These are phyloP conservation scores for Marasmius fiardii DNA, from an alignment of 1,284 basidiomycete genomes.

Conservation along the genomic window DNA sequence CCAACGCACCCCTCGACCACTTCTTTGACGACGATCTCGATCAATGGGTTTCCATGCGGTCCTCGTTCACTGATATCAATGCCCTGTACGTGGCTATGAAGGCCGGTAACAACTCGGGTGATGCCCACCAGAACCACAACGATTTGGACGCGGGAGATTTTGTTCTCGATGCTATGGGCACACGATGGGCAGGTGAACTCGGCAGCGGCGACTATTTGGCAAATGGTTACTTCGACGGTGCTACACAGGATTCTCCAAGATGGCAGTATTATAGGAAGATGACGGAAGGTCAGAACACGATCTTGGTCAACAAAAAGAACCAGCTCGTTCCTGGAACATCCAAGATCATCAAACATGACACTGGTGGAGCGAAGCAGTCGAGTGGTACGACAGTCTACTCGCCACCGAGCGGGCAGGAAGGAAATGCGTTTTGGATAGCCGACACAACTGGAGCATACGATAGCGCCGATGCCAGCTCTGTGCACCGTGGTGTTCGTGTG, in stretches of 20 bases:
- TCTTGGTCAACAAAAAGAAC: conserved; percentile 77
- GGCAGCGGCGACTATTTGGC: conserved; percentile 86
- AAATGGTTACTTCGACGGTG: conserved; percentile 66
- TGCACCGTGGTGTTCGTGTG: conserved; percentile 84
- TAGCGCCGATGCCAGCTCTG: conserved; percentile 52
- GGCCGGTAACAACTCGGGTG: conserved; percentile 65
- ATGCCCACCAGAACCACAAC: conserved; percentile 82
- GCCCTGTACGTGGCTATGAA: conserved; percentile 88
- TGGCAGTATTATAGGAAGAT: conserved; percentile 96
- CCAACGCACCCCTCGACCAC: conserved; percentile 77
- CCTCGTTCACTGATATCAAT: conserved; percentile 86
- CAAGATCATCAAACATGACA: conserved; percentile 45
- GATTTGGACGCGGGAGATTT: conserved; percentile 94
- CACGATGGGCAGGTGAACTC: conserved; percentile 94
- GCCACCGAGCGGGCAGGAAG: conserved; percentile 47
- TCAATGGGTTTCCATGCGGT: conserved; percentile 90
- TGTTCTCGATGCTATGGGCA: conserved; percentile 91
- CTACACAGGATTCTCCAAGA: conserved; percentile 61
- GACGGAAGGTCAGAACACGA: conserved; percentile 96
- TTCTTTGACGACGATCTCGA: conserved; percentile 71
- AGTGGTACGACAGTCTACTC: conserved; percentile 54
- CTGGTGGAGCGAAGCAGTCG: conserved; percentile 71
- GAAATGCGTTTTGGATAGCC: conserved; percentile 79
- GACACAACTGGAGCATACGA: conserved; percentile 86
- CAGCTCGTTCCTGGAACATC: conserved; percentile 79